Conservation (phyloP, 1,284 basidiomycete genomes). For the Paramarasmius palmivorus region DNA sequence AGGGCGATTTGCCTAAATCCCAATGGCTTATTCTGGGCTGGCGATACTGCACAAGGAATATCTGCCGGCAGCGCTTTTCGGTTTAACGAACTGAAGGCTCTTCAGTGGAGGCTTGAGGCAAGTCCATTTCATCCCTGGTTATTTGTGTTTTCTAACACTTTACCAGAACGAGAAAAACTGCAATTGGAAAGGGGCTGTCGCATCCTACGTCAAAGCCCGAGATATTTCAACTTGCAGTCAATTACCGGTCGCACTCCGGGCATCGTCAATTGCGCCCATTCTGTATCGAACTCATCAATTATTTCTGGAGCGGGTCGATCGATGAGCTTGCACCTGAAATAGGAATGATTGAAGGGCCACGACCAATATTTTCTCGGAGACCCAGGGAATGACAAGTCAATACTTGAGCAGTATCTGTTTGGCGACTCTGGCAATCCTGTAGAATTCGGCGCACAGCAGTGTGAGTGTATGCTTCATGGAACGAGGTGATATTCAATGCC, state of each 20-base stretch:
- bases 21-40: constrained; percentile 75
- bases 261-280: constrained; percentile 67
- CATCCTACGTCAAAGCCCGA: constrained; percentile 31
- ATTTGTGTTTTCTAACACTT: too few species aligned
- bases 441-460: constrained; percentile 71
- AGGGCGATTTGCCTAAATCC: constrained; percentile 60
- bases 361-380: constrained; percentile 62
- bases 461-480: constrained; percentile 31
- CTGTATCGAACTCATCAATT: constrained; percentile 60
- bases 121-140: constrained; percentile 10
- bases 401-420: constrained; percentile 60
- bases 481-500: not conserved
- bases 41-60: constrained; percentile 79
- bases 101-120: constrained; percentile 62
- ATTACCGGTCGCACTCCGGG: constrained; percentile 76
- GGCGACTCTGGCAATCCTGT: constrained; percentile 49
- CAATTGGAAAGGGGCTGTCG: too few species aligned
- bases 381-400: constrained; percentile 51
- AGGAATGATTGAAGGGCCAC: constrained; percentile 58
- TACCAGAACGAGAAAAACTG: not conserved
- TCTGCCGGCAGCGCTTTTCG: constrained; percentile 70
- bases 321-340: constrained; percentile 59
- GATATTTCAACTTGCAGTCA: constrained; percentile 61
- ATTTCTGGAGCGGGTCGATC: constrained; percentile 68
- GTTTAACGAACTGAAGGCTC: constrained; percentile 72